Evolutionary conservation across 2,329 filamentous ascomycete genomes (phyloP).

Genomic region (Trichoderma sp.): DNA sequence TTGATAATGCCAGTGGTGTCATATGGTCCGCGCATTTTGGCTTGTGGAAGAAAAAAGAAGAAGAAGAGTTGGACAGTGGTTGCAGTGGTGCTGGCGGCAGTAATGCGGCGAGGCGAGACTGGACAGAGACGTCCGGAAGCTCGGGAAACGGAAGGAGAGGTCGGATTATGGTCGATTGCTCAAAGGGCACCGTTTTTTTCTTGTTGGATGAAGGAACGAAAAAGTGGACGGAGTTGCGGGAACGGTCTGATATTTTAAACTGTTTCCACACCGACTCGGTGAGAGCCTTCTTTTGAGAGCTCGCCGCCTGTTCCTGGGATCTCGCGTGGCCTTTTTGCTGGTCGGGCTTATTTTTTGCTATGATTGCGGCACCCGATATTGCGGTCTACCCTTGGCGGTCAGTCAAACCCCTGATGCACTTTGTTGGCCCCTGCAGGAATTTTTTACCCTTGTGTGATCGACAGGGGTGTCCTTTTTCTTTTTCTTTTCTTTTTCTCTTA

Average conservation of each 20-base stretch:
- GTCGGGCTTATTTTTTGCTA: constrained; percentile 19
- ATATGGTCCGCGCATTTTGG: constrained; percentile 40
- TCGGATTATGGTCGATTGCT: constrained; percentile 12
- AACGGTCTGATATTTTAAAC: constrained; percentile 23
- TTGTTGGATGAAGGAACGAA: constrained; percentile 16
- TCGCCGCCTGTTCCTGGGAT: constrained; percentile 13
- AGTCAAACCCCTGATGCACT: constrained; percentile 24
- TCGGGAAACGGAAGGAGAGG: constrained; percentile 11
- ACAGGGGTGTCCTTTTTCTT: constrained; percentile 17
- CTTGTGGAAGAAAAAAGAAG: neutral
- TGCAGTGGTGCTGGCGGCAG: neutral
- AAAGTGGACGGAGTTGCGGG: constrained; percentile 18
- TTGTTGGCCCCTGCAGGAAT: constrained; percentile 22
- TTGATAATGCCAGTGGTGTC: constrained; percentile 42
- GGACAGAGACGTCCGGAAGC: constrained; percentile 1
- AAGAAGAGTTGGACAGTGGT: neutral
- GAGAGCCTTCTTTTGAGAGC: constrained; percentile 12
- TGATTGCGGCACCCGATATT: constrained; percentile 22
- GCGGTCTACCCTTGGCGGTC: constrained; percentile 26
- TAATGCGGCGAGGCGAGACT: neutral
- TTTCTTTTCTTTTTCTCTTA: neutral
- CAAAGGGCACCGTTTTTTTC: constrained; percentile 6
- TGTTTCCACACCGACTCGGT: constrained; percentile 20
- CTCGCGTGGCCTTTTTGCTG: constrained; percentile 21
- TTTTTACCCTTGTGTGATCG: constrained; percentile 22